A percentile compares a stretch with the other conserved stretches of the same genome.
phyloP scores from a whole-genome alignment of 108 stramenopile species.

The Skeletonema costatum region DNA sequence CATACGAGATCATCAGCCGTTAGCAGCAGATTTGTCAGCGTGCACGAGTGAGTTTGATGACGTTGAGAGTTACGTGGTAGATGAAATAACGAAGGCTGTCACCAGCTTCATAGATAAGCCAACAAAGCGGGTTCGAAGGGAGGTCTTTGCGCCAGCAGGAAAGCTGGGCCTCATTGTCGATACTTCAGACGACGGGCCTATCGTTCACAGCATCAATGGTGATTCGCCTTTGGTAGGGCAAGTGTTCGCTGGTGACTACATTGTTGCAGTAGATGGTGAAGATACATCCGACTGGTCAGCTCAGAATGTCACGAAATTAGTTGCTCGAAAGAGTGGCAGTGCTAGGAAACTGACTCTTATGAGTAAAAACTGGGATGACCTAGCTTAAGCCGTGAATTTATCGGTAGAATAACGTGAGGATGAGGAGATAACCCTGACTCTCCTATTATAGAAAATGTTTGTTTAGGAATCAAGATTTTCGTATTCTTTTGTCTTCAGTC shows the following conservation, averaged over 20 bases:
- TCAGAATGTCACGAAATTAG: conserved; percentile 65
- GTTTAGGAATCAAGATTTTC: too few relatives aligned
- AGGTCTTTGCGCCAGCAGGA: conserved; percentile 71
- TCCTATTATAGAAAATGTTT: too few relatives aligned
- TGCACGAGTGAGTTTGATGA: too few relatives aligned
- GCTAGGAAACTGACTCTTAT: neutral
- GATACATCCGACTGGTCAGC: conserved; percentile 76
- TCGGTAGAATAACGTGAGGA: too few relatives aligned
- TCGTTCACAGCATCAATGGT: conserved; percentile 64
- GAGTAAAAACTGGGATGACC: neutral
- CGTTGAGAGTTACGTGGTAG: neutral
- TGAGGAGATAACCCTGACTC: neutral
- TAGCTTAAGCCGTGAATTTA: neutral
- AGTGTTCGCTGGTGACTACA: conserved; percentile 67
- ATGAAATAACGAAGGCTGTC: neutral
- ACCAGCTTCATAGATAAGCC: neutral
- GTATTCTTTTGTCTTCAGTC: too few relatives aligned
- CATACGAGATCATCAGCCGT: neutral
- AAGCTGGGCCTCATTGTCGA: conserved; percentile 87
- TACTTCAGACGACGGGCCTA: conserved; percentile 73
- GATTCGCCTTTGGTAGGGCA: conserved; percentile 58
- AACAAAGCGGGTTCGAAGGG: conserved; percentile 2
- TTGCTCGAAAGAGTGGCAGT: conserved; percentile 40
- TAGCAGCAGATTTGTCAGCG: neutral
- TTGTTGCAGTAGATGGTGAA: conserved; percentile 75